phyloP scores from a whole-genome alignment of 2,329 filamentous ascomycete species.

The Aspergillus amoenus region DNA sequence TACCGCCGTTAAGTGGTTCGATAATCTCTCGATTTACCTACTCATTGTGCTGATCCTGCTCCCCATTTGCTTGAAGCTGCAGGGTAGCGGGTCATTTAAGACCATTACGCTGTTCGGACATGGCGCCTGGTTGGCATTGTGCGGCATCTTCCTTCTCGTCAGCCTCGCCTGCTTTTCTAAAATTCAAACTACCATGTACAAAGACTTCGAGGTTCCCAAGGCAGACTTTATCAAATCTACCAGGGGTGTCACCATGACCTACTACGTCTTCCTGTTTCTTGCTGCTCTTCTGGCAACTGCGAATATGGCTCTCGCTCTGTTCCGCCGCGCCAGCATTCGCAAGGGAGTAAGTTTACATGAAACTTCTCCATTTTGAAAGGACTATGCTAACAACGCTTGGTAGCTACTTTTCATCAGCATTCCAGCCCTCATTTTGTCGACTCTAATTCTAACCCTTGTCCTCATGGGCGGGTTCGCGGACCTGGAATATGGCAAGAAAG shows the following conservation, averaged over 20 bases:
- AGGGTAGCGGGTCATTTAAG: constrained; percentile 1
- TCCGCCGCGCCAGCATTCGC: constrained; percentile 1
- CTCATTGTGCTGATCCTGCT: constrained; percentile 14
- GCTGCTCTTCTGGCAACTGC: constrained; percentile 10
- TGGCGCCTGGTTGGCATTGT: constrained; percentile 1
- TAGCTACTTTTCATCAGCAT: constrained; percentile 6
- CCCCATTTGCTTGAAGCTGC: constrained; percentile 15
- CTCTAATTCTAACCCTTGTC: constrained; percentile 8
- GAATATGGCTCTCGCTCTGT: constrained; percentile 11
- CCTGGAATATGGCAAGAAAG: background rate
- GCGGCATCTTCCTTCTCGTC: constrained; percentile 11
- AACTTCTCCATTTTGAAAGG: background rate
- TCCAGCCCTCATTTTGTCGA: constrained; percentile 4
- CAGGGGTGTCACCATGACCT: constrained; percentile 2
- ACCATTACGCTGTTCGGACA: constrained; percentile 9
- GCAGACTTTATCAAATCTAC: background rate
- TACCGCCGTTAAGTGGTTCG: constrained; percentile 8
- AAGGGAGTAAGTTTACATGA: constrained; percentile 8
- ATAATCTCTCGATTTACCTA: background rate
- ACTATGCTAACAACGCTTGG: background rate
- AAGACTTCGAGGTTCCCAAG: no score
- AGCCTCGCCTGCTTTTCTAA: constrained; percentile 7
- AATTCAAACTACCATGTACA: background rate
- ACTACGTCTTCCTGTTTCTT: constrained; percentile 11
- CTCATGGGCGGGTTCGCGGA: constrained; percentile 8